Conservation (phyloP, 441 rosid genomes). For the Sinapis alba region DNA sequence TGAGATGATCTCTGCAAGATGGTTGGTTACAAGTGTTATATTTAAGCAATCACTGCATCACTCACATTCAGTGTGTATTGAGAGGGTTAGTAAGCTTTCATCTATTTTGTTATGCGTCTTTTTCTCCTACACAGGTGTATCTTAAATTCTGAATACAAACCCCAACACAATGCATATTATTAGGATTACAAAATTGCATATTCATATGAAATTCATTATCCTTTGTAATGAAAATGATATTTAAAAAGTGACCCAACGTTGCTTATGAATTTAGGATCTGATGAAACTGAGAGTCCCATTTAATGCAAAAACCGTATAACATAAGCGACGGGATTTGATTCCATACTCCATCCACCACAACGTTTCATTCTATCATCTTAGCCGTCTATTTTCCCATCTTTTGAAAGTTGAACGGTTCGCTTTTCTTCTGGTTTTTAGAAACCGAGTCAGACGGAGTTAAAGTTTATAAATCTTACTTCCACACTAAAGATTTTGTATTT, state of each 20-base stretch:
- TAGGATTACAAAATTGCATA: background rate
- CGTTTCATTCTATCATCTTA: conserved; percentile 16
- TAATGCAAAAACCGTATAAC: conserved; percentile 36
- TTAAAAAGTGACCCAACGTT: conserved; percentile 15
- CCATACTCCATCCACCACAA: conserved; percentile 31
- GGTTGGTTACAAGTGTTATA: conserved; percentile 16
- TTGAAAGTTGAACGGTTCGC: conserved; percentile 18
- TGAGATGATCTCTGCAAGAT: background rate
- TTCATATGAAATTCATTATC: background rate
- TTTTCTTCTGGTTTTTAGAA: conserved; percentile 1
- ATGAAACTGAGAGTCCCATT: conserved; percentile 36
- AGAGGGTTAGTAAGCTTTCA: conserved; percentile 3
- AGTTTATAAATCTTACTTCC: background rate
- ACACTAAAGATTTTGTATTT: conserved; percentile 21
- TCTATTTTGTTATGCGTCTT: background rate
- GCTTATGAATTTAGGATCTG: conserved; percentile 29
- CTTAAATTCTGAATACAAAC: background rate
- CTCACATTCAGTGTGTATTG: conserved; percentile 5
- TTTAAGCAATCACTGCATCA: conserved; percentile 15
- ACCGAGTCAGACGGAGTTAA: conserved; percentile 38
- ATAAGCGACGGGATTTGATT: conserved; percentile 31
- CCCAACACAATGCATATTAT: background rate
- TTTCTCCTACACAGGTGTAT: conserved; percentile 8
- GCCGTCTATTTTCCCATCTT: conserved; percentile 26
- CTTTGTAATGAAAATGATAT: conserved; percentile 13